Evolutionary conservation across 2,329 filamentous ascomycete species (phyloP), one percentile per base, ranked within the genome.

Genomic region (Xylogone sp.): DNA sequence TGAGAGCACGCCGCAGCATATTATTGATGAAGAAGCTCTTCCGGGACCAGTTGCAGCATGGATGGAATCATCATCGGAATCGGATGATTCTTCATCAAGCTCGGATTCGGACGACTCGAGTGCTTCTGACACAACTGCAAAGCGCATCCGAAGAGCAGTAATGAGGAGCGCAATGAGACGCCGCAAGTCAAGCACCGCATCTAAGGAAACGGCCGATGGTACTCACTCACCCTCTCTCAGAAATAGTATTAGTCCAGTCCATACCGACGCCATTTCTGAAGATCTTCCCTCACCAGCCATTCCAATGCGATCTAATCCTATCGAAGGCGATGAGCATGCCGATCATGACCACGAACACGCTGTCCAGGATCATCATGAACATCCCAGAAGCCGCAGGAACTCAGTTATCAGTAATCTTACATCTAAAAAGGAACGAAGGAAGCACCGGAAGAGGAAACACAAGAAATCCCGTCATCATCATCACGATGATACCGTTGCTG

Each of bases 1-100:
- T 61, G 88, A 91, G 69, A 94, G 90, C 59, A 96, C 89, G 4
- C 92, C 92, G 9, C 91, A 96, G 71, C 86, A 92, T 61, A 87
- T 95, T 54, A 94, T 97, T 56, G 92, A 97, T 60, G 90, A 94
- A 62, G 92, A 96, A 67, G 86, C 90, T 0, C 87, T 90, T 44
- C 92, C 92, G 20, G 92, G 92, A 57, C 86, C 94, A 1, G 79
- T 92, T 12, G 87, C 88, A 18, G 87, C 88, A 27, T 89, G 93
- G 70, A 79, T 96, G 63, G 88, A 94, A 57, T 83, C 84, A 57
- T 83, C 84, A 0, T 79, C 75, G 58, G 79, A 76, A 1, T 76
- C 58, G 21, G 56, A 81, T 24, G 83, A 81, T 8, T 87, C 90
- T 55, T 88, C 86, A 0, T 84, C 81, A 1, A 74, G 73, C 48